Conservation (phyloP, 176 grass and related monocot species). For the barley (Hordeum vulgare) region DNA sequence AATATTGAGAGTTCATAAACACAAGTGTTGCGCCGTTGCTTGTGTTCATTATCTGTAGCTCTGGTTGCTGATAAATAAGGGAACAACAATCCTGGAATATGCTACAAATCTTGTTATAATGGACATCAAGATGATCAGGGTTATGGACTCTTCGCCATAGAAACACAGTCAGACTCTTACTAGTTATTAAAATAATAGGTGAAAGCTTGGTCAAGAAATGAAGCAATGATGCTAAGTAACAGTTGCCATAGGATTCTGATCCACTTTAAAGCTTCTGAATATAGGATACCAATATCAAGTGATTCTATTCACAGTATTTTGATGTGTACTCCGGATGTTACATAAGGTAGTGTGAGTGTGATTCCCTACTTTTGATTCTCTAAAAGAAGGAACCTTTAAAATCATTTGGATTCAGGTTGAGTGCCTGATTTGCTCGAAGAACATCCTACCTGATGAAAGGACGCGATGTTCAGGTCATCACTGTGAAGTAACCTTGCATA, state of each 20-base stretch:
- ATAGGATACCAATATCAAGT: background rate
- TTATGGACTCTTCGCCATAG: background rate
- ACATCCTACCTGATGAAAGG: slow-evolving; percentile 52
- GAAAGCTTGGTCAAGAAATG: slow-evolving; percentile 4
- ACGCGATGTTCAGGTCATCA: slow-evolving; percentile 38
- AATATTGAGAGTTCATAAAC: background rate
- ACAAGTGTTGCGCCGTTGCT: background rate
- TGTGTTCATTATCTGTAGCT: background rate
- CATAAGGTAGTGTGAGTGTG: background rate
- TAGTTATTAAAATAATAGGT: background rate
- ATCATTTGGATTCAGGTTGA: slow-evolving; percentile 55
- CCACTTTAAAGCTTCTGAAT: background rate
- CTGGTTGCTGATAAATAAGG: slow-evolving; percentile 16
- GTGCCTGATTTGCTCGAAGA: slow-evolving; percentile 53
- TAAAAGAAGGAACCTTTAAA: slow-evolving; percentile 5
- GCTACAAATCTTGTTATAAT: background rate
- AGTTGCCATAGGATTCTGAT: background rate
- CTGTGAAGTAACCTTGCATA: slow-evolving; percentile 61
- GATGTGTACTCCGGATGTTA: background rate
- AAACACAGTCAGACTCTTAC: background rate
- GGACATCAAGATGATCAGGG: background rate
- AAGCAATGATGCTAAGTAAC: slow-evolving; percentile 3
- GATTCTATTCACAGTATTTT: background rate
- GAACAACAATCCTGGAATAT: background rate
- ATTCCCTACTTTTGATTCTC: slow-evolving; percentile 19